Evolutionary conservation across 805 yeast species (phyloP).

Genomic region (Jamesozyma lodderae): DNA sequence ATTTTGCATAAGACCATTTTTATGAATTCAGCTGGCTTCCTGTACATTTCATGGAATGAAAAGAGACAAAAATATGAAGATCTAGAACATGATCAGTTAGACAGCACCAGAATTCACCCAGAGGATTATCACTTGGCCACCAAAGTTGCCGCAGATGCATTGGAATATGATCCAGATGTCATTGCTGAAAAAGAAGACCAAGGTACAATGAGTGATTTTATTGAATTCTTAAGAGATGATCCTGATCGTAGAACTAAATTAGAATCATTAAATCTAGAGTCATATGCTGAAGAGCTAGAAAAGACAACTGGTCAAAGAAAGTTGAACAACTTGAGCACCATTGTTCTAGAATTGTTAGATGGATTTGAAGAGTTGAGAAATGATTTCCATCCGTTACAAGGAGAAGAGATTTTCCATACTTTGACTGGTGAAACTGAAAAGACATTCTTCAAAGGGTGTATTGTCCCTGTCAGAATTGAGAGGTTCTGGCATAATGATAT

Average conservation of each 20-base stretch:
- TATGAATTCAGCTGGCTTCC: constrained; percentile 85
- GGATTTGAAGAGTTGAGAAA: constrained; percentile 83
- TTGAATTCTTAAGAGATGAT: constrained; percentile 48
- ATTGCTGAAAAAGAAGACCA: constrained; percentile 46
- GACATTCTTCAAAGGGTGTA: constrained; percentile 55
- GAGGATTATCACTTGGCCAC: constrained; percentile 94
- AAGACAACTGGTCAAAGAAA: constrained; percentile 34
- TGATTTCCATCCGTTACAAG: constrained; percentile 54
- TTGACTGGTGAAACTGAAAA: constrained; percentile 79
- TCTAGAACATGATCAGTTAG: constrained; percentile 70
- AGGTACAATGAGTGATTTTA: constrained; percentile 33
- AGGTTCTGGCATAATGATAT: constrained; percentile 36
- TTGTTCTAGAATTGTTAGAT: constrained; percentile 61
- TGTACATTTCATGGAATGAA: constrained; percentile 62
- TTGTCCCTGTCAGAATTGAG: constrained; percentile 69
- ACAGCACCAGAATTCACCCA: constrained; percentile 94
- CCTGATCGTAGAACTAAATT: constrained; percentile 71
- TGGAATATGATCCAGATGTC: constrained; percentile 92
- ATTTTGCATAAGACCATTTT: constrained; percentile 74
- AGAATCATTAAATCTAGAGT: constrained; percentile 81
- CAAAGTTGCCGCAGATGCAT: constrained; percentile 96
- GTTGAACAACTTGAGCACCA: constrained; percentile 28
- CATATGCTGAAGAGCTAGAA: constrained; percentile 84
- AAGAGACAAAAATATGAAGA: constrained; percentile 36
- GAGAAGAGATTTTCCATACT: constrained; percentile 72